These are phyloP conservation scores for Aspergillus japonicus DNA, from an alignment of 2,329 filamentous ascomycete genomes.

Conservation along the genomic window DNA sequence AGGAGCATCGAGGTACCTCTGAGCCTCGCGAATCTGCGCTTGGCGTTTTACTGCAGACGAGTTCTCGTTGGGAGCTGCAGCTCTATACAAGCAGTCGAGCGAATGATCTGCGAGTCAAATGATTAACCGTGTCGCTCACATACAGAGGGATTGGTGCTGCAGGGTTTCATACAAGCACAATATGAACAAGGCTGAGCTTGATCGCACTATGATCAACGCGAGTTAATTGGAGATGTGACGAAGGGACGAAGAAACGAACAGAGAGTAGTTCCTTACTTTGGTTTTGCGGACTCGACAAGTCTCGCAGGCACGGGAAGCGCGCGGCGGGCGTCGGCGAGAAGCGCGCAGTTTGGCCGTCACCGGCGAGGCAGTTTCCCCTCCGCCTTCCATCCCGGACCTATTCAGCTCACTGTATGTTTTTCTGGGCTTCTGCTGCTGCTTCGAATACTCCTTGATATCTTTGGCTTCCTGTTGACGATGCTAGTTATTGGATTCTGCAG, in stretches of 20 bases:
- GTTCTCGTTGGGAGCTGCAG: constrained; percentile 4
- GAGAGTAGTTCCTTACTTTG: constrained; percentile 12
- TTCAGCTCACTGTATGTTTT: background rate
- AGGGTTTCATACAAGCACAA: constrained; percentile 19
- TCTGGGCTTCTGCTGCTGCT: background rate
- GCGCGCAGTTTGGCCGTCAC: constrained; percentile 14
- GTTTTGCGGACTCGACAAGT: constrained; percentile 26
- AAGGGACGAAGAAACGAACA: background rate
- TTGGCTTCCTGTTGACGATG: background rate
- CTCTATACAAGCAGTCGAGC: constrained; percentile 19
- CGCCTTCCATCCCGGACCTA: constrained; percentile 1
- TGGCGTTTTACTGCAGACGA: constrained; percentile 10
- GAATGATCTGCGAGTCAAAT: constrained; percentile 14
- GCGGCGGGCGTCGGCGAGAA: constrained; percentile 14
- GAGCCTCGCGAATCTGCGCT: constrained; percentile 5
- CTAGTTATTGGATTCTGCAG: background rate
- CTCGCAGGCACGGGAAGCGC: constrained; percentile 26
- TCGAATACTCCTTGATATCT: no score
- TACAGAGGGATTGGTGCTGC: background rate
- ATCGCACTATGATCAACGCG: constrained; percentile 14
- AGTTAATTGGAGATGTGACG: background rate
- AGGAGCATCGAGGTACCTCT: constrained; percentile 2
- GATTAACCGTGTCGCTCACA: background rate
- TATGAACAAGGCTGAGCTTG: constrained; percentile 22
- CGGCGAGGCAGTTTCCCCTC: background rate